Evolutionary conservation across 2,329 filamentous ascomycete genomes (phyloP).

Genomic region (Camillea tinctor): DNA sequence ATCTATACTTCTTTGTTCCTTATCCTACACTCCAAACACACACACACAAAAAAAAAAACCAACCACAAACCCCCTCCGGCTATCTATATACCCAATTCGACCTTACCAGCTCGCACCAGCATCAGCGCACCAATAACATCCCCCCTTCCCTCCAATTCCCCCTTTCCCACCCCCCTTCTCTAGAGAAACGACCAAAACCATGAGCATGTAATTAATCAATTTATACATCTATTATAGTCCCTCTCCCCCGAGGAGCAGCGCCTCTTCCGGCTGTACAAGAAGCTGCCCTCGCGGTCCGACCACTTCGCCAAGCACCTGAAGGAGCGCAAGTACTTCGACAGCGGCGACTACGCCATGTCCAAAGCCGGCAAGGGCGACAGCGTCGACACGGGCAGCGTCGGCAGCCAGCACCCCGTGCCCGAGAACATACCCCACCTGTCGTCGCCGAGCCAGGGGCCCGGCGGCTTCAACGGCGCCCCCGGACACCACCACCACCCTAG

Average conservation of each 20-base stretch:
- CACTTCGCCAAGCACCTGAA: constrained; percentile 97
- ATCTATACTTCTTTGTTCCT: not conserved
- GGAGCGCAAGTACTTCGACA: constrained; percentile 99
- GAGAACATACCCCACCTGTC: constrained; percentile 93
- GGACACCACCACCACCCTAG: constrained; percentile 33
- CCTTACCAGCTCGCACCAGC: not conserved
- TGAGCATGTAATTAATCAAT: too few species aligned
- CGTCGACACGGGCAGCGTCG: constrained; percentile 89
- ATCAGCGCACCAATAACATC: not conserved
- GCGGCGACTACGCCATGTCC: constrained; percentile 91
- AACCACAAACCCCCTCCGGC: not conserved
- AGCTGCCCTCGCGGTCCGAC: constrained; percentile 94
- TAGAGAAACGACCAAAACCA: too few species aligned
- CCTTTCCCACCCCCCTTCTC: constrained; percentile 23
- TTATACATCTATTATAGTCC: too few species aligned
- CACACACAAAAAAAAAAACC: too few species aligned
- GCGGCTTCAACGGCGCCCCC: constrained; percentile 39
- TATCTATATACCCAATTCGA: not conserved
- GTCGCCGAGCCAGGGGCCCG: constrained; percentile 53
- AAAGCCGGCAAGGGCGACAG: constrained; percentile 96
- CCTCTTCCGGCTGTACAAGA: constrained; percentile 95
- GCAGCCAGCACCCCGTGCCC: constrained; percentile 89
- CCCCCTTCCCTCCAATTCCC: constrained; percentile 1
- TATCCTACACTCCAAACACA: not conserved
- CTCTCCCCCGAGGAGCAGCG: constrained; percentile 93